phyloP scores from a whole-genome alignment of 73 alveolate genomes.

The Tetrahymena borealis region DNA sequence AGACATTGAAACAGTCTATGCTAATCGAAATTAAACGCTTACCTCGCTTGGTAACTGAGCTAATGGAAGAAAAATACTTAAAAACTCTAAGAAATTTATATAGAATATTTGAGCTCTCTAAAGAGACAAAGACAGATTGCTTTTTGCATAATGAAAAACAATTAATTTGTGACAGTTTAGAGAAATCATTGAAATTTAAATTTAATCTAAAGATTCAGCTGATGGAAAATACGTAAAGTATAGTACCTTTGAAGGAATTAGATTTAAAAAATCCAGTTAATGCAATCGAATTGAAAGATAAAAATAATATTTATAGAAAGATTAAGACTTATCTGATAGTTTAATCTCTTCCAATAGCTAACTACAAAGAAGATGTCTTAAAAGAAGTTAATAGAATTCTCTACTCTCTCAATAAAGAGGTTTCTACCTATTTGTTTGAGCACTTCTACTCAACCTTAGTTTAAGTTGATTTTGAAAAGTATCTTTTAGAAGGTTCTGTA shows the following conservation, averaged over 20 bases:
- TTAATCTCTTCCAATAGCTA: neutral
- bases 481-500: neutral
- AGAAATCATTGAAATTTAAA: neutral
- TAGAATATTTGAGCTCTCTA: neutral
- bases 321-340: neutral
- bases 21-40: neutral
- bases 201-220: neutral
- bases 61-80: neutral
- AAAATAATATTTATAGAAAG: neutral
- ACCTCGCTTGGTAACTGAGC: neutral
- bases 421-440: neutral
- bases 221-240: neutral
- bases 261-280: neutral
- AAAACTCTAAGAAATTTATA: neutral
- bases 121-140: neutral
- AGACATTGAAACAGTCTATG: neutral
- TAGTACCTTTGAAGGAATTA: neutral
- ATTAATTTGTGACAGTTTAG: neutral
- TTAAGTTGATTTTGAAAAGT: neutral
- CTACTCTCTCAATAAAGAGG: neutral
- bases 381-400: neutral
- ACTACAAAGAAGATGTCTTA: neutral
- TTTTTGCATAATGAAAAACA: neutral
- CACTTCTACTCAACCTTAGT: neutral
- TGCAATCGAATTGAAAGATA: neutral